A percentile compares a stretch with the other conserved stretches of the same genome.
Conservation (phyloP, 2,329 filamentous ascomycete genomes). For the Colletotrichum agaves region DNA sequence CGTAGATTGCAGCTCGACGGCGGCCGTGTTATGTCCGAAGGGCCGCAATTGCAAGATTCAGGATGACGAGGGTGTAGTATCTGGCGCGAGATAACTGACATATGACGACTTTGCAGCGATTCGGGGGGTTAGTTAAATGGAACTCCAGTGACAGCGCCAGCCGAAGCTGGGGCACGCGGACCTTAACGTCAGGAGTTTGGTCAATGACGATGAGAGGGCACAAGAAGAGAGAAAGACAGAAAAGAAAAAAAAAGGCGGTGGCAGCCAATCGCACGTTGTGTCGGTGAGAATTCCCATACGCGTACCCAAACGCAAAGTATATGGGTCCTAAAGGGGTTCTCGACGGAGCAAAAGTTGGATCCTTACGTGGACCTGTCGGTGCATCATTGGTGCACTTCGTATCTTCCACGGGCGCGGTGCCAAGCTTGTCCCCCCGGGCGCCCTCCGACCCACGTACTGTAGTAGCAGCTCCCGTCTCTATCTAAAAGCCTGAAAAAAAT, state of each 20-base stretch:
- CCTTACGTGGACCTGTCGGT: neutral
- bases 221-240: too few species aligned
- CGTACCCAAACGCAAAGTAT: neutral
- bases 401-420: neutral
- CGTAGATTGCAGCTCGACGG: neutral
- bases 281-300: constrained; percentile 19
- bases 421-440: neutral
- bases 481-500: neutral
- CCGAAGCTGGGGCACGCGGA: constrained; percentile 8
- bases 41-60: neutral
- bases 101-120: constrained; percentile 2
- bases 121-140: neutral
- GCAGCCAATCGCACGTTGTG: constrained; percentile 14
- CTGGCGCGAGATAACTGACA: constrained; percentile 24
- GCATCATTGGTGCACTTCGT: neutral
- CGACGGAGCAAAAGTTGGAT: neutral
- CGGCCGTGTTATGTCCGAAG: neutral
- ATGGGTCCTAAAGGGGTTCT: neutral
- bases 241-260: neutral
- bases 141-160: neutral
- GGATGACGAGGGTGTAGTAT: neutral
- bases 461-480: neutral
- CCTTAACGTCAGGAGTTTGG: neutral
- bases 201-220: neutral
- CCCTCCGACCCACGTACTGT: neutral